A percentile compares a stretch with the other conserved stretches of the same genome.
Evolutionary conservation across 2,329 filamentous ascomycete genomes (phyloP).

Genomic region (Diplodia intermedia): DNA sequence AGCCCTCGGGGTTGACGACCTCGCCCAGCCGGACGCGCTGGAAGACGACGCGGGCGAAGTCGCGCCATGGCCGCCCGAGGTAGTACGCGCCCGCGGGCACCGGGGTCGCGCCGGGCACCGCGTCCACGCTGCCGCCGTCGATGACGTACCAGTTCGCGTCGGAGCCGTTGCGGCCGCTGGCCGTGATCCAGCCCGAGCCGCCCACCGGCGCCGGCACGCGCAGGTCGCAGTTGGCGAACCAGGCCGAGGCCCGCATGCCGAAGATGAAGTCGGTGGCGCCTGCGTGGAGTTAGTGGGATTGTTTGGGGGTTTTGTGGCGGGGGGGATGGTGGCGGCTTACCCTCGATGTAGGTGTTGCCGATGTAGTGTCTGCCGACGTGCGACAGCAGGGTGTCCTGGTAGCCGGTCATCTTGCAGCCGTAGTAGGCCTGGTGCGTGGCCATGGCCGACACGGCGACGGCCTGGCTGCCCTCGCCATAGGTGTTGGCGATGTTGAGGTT

Average conservation of each 20-base stretch:
- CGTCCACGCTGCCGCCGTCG: constrained; percentile 56
- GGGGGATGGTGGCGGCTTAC: neutral
- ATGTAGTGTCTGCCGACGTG: constrained; percentile 60
- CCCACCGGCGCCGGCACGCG: neutral
- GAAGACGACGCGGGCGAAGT: constrained; percentile 56
- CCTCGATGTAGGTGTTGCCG: constrained; percentile 61
- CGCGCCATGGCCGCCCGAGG: constrained; percentile 59
- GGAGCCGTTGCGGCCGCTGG: constrained; percentile 36
- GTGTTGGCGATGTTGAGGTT: constrained; percentile 64
- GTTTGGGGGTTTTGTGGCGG: neutral
- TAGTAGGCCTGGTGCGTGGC: constrained; percentile 60
- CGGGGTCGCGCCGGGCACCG: constrained; percentile 42
- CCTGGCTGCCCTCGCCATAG: constrained; percentile 44
- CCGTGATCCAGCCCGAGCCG: constrained; percentile 37
- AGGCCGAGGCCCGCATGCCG: constrained; percentile 56
- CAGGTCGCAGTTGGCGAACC: constrained; percentile 49
- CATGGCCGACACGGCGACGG: constrained; percentile 59
- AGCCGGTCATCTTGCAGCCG: constrained; percentile 59
- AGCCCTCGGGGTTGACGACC: constrained; percentile 64
- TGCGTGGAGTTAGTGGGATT: neutral
- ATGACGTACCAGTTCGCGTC: constrained; percentile 58
- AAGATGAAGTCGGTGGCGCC: constrained; percentile 65
- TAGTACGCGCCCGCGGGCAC: constrained; percentile 49
- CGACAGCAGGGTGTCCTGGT: constrained; percentile 58
- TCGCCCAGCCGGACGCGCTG: constrained; percentile 57